A percentile compares a stretch with the other conserved stretches of the same genome.
These are phyloP conservation scores for Medicago arabica DNA, from an alignment of 306 rosid species.

Conservation along the genomic window DNA sequence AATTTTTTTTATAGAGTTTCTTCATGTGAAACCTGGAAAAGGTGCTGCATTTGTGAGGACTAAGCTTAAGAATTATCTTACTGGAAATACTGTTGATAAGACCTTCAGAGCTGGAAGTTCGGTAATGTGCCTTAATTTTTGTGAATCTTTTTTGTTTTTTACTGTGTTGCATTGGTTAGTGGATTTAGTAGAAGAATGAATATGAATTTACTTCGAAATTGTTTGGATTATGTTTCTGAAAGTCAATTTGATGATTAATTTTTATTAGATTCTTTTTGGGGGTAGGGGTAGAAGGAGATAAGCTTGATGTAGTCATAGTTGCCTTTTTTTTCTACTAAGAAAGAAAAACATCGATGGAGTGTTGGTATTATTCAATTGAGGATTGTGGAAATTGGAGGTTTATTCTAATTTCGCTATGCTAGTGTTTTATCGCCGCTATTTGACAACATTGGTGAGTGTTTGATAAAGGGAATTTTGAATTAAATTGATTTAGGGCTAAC, in stretches of 20 bases:
- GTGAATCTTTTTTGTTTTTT: neutral
- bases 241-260: neutral
- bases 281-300: neutral
- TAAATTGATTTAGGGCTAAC: neutral
- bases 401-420: neutral
- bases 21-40: conserved; percentile 96
- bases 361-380: neutral
- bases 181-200: conserved; percentile 1
- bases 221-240: neutral
- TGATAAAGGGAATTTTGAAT: neutral
- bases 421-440: neutral
- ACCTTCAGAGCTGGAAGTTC: conserved; percentile 93
- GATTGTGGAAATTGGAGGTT: neutral
- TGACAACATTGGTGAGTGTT: neutral
- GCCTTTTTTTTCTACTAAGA: neutral
- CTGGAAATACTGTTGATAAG: conserved; percentile 89
- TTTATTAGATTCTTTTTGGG: neutral
- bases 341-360: neutral
- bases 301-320: conserved; percentile 10
- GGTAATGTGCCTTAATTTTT: conserved; percentile 55
- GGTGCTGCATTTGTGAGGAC: conserved; percentile 99
- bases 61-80: conserved; percentile 77
- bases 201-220: neutral
- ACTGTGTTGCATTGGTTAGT: neutral
- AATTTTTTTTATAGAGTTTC: conserved; percentile 68